Conservation (phyloP, 208 protist species). For the Leishmania aethiopica region DNA sequence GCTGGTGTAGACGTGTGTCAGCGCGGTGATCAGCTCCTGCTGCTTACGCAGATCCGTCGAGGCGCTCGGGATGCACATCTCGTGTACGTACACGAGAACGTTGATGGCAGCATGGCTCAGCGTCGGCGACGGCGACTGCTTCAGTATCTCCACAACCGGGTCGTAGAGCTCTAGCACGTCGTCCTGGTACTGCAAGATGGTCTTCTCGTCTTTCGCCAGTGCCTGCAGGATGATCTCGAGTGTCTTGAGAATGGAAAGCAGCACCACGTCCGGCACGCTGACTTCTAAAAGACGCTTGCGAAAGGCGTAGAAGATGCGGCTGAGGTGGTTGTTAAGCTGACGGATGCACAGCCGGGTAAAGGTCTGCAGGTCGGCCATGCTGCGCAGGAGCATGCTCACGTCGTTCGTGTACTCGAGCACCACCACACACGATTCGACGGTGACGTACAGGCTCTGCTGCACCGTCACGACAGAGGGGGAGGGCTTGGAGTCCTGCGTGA, state of each 20-base stretch:
- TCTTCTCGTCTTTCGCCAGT: constrained; percentile 61
- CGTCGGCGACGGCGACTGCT: constrained; percentile 62
- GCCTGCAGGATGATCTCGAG: constrained; percentile 68
- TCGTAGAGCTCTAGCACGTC: constrained; percentile 81
- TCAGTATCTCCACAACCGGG: constrained; percentile 64
- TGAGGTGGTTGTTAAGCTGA: constrained; percentile 71
- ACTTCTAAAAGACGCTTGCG: constrained; percentile 66
- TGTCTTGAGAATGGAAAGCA: constrained; percentile 78
- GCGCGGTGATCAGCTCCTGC: constrained; percentile 70
- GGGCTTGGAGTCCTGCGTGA: constrained; percentile 73
- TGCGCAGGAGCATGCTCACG: constrained; percentile 68
- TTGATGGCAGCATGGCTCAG: constrained; percentile 80
- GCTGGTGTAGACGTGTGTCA: constrained; percentile 80
- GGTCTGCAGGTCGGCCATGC: constrained; percentile 85
- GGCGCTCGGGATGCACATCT: constrained; percentile 55
- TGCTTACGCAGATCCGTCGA: constrained; percentile 50
- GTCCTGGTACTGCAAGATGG: constrained; percentile 80
- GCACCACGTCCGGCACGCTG: constrained; percentile 63
- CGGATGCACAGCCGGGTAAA: constrained; percentile 78
- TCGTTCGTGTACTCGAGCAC: constrained; percentile 87
- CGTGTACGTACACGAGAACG: constrained; percentile 79
- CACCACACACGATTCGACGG: constrained; percentile 83
- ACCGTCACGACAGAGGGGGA: constrained; percentile 55
- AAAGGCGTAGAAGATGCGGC: constrained; percentile 87
- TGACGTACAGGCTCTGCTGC: constrained; percentile 76